Evolutionary conservation across 129 eudicot genomes (phyloP).

Genomic region (Pseudognaphalium luteoalbum): DNA sequence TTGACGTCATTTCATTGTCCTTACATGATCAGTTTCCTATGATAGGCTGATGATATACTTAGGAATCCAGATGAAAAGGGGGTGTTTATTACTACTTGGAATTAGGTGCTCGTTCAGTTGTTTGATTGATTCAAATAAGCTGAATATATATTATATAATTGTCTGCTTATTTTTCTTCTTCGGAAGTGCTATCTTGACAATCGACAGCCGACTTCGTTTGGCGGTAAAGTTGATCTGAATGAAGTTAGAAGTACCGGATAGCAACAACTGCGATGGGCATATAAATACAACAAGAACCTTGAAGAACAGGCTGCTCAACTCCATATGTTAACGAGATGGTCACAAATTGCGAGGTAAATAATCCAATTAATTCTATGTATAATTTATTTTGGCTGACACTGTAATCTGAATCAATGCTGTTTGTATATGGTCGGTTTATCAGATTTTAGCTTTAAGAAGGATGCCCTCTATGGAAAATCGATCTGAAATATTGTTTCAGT

Average conservation of each 20-base stretch:
- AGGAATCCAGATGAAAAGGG: constrained; percentile 68
- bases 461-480: constrained; percentile 63
- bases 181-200: constrained; percentile 60
- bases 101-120: constrained; percentile 59
- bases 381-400: background rate
- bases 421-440: background rate
- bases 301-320: constrained; percentile 99
- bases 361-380: constrained; percentile 1
- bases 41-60: constrained; percentile 87
- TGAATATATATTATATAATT: background rate
- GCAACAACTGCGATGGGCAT: constrained; percentile 80
- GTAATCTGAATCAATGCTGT: background rate
- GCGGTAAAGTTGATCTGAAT: constrained; percentile 66
- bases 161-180: background rate
- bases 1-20: background rate
- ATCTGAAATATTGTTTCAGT: constrained; percentile 79
- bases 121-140: constrained; percentile 57
- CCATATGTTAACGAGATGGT: constrained; percentile 95
- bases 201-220: constrained; percentile 62
- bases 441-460: constrained; percentile 83
- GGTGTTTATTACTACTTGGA: constrained; percentile 79
- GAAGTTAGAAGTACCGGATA: constrained; percentile 69
- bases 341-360: constrained; percentile 86
- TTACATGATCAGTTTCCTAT: constrained; percentile 7
- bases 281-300: constrained; percentile 94